phyloP scores from a whole-genome alignment of 805 yeast species.

The Nakazawaea anatomiae region DNA sequence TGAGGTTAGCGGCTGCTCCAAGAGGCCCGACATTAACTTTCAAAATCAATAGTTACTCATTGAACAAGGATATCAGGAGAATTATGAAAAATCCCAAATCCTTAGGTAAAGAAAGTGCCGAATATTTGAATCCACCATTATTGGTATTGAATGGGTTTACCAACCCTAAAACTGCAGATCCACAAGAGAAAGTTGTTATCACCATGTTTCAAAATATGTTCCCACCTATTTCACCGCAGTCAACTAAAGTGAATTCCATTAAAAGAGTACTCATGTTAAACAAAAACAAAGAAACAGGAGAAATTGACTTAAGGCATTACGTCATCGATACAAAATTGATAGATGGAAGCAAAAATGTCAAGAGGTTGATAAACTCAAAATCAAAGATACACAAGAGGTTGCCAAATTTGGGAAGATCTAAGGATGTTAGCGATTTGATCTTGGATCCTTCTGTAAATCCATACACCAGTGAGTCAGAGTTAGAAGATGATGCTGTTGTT shows the following conservation, averaged over 20 bases:
- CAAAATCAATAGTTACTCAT: slow-evolving; percentile 67
- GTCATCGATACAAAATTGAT: slow-evolving; percentile 82
- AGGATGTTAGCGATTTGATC: slow-evolving; percentile 78
- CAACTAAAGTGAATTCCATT: slow-evolving; percentile 66
- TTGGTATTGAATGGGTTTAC: slow-evolving; percentile 89
- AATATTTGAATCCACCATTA: slow-evolving; percentile 76
- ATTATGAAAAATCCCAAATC: slow-evolving; percentile 77
- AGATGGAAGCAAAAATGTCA: slow-evolving; percentile 67
- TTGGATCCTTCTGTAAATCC: slow-evolving; percentile 79
- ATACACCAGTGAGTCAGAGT: slow-evolving; percentile 86
- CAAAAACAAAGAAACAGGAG: slow-evolving; percentile 63
- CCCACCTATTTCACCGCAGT: slow-evolving; percentile 89
- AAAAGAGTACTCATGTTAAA: slow-evolving; percentile 81
- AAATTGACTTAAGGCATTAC: slow-evolving; percentile 84
- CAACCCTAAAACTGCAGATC: slow-evolving; percentile 55
- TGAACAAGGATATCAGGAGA: slow-evolving; percentile 72
- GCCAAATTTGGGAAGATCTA: slow-evolving; percentile 62
- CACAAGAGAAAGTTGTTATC: slow-evolving; percentile 74
- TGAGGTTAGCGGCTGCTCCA: slow-evolving; percentile 83
- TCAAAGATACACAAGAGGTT: slow-evolving; percentile 52
- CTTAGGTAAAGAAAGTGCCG: slow-evolving; percentile 54
- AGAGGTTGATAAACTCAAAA: slow-evolving; percentile 61
- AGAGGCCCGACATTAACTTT: slow-evolving; percentile 93
- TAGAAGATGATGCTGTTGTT: slow-evolving; percentile 85
- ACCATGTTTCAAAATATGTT: slow-evolving; percentile 93